phyloP scores from a whole-genome alignment of 768 basidiomycete species.

The Suillus hirtellus region DNA sequence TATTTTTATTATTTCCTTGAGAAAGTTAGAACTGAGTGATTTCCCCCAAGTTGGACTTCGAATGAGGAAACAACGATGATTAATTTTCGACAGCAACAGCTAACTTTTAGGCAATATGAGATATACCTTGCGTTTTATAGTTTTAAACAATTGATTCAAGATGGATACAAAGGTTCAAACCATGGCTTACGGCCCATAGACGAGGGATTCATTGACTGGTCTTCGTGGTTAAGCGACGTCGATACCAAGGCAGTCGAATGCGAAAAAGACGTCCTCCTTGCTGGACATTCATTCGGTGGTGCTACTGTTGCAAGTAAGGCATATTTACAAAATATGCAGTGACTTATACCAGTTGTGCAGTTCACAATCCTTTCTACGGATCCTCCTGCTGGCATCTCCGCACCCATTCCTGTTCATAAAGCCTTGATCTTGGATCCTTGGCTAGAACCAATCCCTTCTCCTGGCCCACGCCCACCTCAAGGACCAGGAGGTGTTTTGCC shows the following conservation, averaged over 20 bases:
- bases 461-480: slow-evolving; percentile 41
- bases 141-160: slow-evolving; percentile 53
- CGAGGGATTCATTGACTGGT: slow-evolving; percentile 34
- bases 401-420: slow-evolving; percentile 52
- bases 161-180: slow-evolving; percentile 23
- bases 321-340: slow-evolving; percentile 1
- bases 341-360: slow-evolving; percentile 37
- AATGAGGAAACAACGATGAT: slow-evolving; percentile 31
- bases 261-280: slow-evolving; percentile 38
- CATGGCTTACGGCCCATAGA: slow-evolving; percentile 42
- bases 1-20: slow-evolving; percentile 7
- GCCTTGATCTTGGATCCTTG: slow-evolving; percentile 79
- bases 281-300: slow-evolving; percentile 60
- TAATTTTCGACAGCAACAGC: slow-evolving; percentile 66
- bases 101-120: slow-evolving; percentile 68
- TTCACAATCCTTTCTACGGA: slow-evolving; percentile 51
- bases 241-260: slow-evolving; percentile 31
- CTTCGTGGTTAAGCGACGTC: slow-evolving; percentile 41
- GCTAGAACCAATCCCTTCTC: slow-evolving; percentile 72
- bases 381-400: slow-evolving; percentile 40
- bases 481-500: slow-evolving; percentile 27
- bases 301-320: slow-evolving; percentile 46
- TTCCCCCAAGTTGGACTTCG: slow-evolving; percentile 26
- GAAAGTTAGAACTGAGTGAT: not conserved
- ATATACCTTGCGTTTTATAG: slow-evolving; percentile 62